Base-by-base conservation (phyloP, 352 stramenopile genomes). In the Pythium angustatum region DNA sequence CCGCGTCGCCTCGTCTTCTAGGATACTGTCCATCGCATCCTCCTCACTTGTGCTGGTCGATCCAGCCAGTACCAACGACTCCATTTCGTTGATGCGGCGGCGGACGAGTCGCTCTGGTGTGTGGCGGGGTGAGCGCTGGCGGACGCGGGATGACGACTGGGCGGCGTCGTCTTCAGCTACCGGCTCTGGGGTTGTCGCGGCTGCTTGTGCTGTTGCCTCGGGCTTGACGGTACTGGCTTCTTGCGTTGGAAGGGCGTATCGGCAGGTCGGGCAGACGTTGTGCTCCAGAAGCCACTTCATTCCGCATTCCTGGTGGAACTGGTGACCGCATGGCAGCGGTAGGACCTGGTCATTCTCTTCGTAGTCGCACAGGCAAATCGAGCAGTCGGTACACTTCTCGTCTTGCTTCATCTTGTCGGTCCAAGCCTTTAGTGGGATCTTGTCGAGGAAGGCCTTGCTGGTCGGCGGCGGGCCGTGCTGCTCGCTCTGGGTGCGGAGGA, bases 191-290 rank as follows among this genome's bases (percentile, higher is more conserved):
- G 47, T 17, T 62, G 70, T 45, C 48, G 33, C 9, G 47, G 54
- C 26, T 47, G 38, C 3, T 49, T 38, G 22, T 10, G 44, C 19
- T 50, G 24, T 43, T 2, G 19, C 14, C n/a, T 64, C 44, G 2
- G 64, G 58, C 49, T 72, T 58, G 12, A 49, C 10, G 22, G 56
- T 38, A 11, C 33, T 57, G 40, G 70, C 66, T 57, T 86, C 58
- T 21, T 79, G 62, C 10, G 71, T 87, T 3, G 85, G 85, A 28
- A 94, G 58, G 22, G 88, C 57, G 44, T 81, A 80, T 41, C 85
- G 77, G 63, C 85, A 94, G 0, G 82, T 92, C 14, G 85, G 85
- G 49, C 85, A 94, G 4, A 91, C 75, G 31, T 91, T 92, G 78
- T 94, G 81, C 41, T 90, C 77, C 6, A 77, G 33, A 2, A 94